Base-by-base conservation (phyloP, 495 filamentous ascomycete species). In the Hypoxylon fragiforme region DNA sequence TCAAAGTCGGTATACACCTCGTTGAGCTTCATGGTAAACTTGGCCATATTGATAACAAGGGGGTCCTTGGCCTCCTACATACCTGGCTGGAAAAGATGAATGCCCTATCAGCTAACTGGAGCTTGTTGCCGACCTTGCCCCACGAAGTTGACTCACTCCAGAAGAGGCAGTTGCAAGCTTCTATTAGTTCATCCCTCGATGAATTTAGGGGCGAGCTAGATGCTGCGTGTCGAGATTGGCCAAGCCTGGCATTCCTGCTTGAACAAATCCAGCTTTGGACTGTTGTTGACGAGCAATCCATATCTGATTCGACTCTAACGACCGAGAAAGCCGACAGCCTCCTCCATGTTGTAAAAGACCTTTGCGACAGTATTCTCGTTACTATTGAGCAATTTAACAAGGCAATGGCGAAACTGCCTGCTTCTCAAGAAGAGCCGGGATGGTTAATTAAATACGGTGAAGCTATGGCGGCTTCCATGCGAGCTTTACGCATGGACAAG, bases 361-460 rank as follows among this genome's bases (percentile, higher is more conserved):
- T 82, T 14, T 79, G 79, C 22, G 84, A 89, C 68, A 80, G 81
- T 40, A 80, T 91, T 34, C 80, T 92, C 3, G 83, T 91, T 34
- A 84, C 85, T 18, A 74, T 92, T 9, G 89, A 95, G 54, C 80
- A 84, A 54, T 77, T 90, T 61, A 81, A 82, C 42, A 82, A 81
- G 42, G 55, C 65, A 1, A 62, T 67, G 11, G 42, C 59, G 21
- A 57, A 53, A 1, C 70, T 82, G 1, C 80, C 86, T 6, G 51
- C 67, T 13, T 80, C 81, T 1, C 67, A 77, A 15, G 82, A 86
- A 16, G 84, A 87, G 18, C 63, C 70, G 3, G 75, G 77, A n/a
- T 88, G 87, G 78, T 62, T 94, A 31, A 65, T 84, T 2, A 76
- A 75, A 15, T 81, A 83, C 55, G 82, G 85, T 39, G 76, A 78